Evolutionary conservation across 1,284 basidiomycete species (phyloP).

Genomic region (Schizopora paradoxa): DNA sequence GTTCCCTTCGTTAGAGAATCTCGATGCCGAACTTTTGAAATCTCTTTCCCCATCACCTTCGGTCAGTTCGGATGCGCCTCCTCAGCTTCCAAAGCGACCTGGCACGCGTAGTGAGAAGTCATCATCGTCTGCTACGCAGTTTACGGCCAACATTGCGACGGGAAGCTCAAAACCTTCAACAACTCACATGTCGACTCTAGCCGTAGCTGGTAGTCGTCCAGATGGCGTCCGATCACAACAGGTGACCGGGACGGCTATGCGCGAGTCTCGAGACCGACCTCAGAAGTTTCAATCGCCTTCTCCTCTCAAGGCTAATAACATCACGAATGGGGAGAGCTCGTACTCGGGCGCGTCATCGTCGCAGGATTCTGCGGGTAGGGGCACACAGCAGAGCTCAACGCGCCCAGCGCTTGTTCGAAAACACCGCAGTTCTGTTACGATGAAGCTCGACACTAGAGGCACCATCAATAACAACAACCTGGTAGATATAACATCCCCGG

Average conservation of each 20-base stretch:
- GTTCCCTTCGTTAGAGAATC: constrained; percentile 73
- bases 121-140: constrained; percentile 7
- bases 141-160: not conserved
- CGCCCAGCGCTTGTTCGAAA: constrained; percentile 36
- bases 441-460: constrained; percentile 25
- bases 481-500: constrained; percentile 10
- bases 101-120: constrained; percentile 1
- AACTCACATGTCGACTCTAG: constrained; percentile 14
- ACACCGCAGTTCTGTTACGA: constrained; percentile 38
- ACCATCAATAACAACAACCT: not conserved
- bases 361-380: not conserved
- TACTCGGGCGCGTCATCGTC: not conserved
- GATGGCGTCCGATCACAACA: constrained; percentile 42
- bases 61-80: constrained; percentile 15
- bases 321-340: not conserved
- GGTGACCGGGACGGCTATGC: constrained; percentile 50
- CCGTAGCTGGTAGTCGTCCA: constrained; percentile 11
- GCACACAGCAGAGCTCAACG: not conserved
- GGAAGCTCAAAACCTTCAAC: constrained; percentile 12
- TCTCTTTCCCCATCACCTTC: constrained; percentile 18
- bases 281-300: constrained; percentile 18
- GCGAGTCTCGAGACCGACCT: constrained; percentile 32
- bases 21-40: constrained; percentile 56
- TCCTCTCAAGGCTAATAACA: not conserved
- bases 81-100: constrained; percentile 13